These are phyloP conservation scores for Geotrichum reessii DNA, from an alignment of 1,139 yeast species.

Conservation along the genomic window DNA sequence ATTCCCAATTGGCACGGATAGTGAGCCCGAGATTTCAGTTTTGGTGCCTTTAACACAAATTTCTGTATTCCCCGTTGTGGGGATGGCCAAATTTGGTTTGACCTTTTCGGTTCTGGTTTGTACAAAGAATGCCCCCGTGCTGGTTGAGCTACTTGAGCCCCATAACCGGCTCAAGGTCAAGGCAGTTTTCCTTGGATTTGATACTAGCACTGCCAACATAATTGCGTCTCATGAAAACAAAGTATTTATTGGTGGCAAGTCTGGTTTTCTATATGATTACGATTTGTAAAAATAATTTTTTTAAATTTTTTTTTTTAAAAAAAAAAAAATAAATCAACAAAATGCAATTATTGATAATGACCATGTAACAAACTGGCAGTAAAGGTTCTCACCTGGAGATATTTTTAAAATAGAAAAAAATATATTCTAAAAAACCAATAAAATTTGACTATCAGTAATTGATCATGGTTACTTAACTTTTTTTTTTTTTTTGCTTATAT, in stretches of 20 bases:
- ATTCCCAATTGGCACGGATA: background rate
- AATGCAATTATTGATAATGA: too few species aligned
- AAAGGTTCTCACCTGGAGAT: too few species aligned
- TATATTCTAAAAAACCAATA: too few species aligned
- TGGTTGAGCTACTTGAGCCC: constrained; percentile 1
- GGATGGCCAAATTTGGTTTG: background rate
- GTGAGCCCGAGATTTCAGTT: background rate
- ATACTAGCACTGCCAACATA: constrained; percentile 1
- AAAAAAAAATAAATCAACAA: background rate
- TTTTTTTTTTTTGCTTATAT: background rate
- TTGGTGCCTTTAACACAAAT: background rate
- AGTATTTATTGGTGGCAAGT: constrained; percentile 13
- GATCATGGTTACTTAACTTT: too few species aligned
- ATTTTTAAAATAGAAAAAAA: too few species aligned
- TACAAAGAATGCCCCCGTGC: constrained; percentile 2
- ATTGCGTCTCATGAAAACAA: background rate
- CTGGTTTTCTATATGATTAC: constrained; percentile 1
- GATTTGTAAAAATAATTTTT: background rate
- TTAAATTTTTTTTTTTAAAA: too few species aligned
- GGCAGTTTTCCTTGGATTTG: constrained; percentile 11
- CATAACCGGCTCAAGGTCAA: background rate
- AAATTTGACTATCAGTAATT: too few species aligned
- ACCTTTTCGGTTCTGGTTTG: background rate
- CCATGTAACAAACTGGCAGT: too few species aligned
- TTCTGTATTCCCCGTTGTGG: background rate